Conservation (phyloP, 2,329 filamentous ascomycete species). For the Botryotinia globosa region DNA sequence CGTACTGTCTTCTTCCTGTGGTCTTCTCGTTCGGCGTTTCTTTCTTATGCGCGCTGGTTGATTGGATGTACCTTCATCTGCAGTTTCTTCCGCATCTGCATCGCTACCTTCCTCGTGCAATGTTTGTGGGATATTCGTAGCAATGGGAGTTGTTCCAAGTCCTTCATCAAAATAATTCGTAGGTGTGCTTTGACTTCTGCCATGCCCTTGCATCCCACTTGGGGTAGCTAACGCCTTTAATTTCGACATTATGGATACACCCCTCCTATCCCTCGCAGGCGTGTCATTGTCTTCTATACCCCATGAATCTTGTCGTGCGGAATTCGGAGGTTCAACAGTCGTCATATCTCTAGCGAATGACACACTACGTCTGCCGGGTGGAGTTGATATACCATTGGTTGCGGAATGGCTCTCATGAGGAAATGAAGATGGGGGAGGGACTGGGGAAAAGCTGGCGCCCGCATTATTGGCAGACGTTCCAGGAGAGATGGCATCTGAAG, state of each 20-base stretch:
- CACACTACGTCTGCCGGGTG: conserved; percentile 60
- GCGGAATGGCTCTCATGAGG: conserved; percentile 18
- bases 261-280: conserved; percentile 56
- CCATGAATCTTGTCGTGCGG: conserved; percentile 62
- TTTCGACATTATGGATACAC: conserved; percentile 72
- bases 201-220: conserved; percentile 44
- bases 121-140: conserved; percentile 52
- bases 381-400: conserved; percentile 34
- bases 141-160: conserved; percentile 44
- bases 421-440: conserved; percentile 23
- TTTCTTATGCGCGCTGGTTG: conserved; percentile 54
- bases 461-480: conserved; percentile 8
- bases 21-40: conserved; percentile 61
- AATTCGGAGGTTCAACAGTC: conserved; percentile 46
- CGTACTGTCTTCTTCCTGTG: conserved; percentile 51
- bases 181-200: conserved; percentile 43
- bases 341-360: conserved; percentile 63
- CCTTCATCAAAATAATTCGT: conserved; percentile 38
- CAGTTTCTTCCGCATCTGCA: conserved; percentile 84
- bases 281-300: conserved; percentile 58
- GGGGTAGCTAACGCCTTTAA: conserved; percentile 68
- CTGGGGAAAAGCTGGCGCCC: conserved; percentile 16
- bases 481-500: not conserved
- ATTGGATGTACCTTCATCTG: conserved; percentile 63
- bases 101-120: conserved; percentile 63